Percentiles rank a stretch among this genome's conserved stretches.
These are phyloP conservation scores for Scutellaria galericulata DNA, from an alignment of 257 asterid genomes.

Conservation along the genomic window DNA sequence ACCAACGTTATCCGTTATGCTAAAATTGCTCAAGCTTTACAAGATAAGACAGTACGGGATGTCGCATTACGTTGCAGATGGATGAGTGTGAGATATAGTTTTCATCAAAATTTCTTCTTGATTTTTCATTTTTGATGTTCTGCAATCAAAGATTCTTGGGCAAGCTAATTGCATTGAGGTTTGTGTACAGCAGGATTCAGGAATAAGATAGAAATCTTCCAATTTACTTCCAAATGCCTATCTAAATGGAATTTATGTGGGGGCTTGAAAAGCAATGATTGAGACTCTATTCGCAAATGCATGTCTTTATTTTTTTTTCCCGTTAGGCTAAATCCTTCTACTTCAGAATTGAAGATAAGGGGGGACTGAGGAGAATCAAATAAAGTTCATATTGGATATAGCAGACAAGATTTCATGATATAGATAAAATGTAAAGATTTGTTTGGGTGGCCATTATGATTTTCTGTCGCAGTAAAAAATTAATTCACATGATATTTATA, in stretches of 20 bases:
- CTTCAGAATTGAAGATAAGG: constrained; percentile 9
- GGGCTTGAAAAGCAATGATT: constrained; percentile 17
- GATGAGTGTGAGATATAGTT: constrained; percentile 76
- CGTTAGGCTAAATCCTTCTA: background rate
- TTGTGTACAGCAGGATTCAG: background rate
- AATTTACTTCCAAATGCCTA: constrained; percentile 6
- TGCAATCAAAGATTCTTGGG: constrained; percentile 26
- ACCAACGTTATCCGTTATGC: constrained; percentile 61
- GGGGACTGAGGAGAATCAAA: background rate
- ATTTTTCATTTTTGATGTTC: background rate
- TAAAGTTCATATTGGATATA: background rate
- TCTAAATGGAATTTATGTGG: background rate
- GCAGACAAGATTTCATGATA: background rate
- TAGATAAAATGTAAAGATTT: background rate
- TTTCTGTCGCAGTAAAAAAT: background rate
- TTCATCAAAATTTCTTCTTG: background rate
- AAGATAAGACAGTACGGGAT: constrained; percentile 94
- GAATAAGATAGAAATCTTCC: constrained; percentile 5
- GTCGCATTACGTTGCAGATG: constrained; percentile 93
- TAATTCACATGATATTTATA: background rate
- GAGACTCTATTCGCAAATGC: background rate
- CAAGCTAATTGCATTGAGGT: constrained; percentile 6
- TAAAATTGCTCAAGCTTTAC: constrained; percentile 69
- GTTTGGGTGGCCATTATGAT: background rate
- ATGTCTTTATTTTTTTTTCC: background rate